Base-by-base conservation (phyloP, 768 basidiomycete genomes). In the Hericium erinaceus region DNA sequence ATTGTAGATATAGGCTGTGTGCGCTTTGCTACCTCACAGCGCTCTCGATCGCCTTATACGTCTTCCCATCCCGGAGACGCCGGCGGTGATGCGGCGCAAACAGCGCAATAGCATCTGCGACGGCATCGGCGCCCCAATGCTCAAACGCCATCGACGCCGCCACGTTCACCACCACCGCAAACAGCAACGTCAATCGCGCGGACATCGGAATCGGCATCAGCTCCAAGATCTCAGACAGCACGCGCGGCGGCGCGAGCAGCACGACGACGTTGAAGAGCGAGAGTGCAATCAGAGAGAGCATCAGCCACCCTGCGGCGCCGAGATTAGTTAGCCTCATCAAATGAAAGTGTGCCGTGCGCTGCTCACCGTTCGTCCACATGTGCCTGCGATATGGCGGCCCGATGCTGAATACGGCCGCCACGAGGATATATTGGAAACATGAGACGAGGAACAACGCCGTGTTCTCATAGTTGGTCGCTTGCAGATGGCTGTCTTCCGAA, bases 401-500 rank as follows among this genome's bases (percentile, higher is more conserved):
- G 63, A 98, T 97, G 68, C 92, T 95, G 74, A 98, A 99, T 0
- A 98, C 93, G 0, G 87, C 95, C 12, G 95, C 97, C 8, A 97
- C 91, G 52, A 98, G 76, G 66, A 98, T 92, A 70, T 99, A 99
- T 73, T 99, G 97, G 83, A 98, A 98, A 60, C 93, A 97, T 10
- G 97, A 98, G 48, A 98, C 76, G 62, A 98, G 72, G 74, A 99
- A 99, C 57, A 99, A 72, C 28, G 81, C 83, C 5, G 97, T 85
- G 69, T 99, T 98, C 70, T 98, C 97, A 65, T 81, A 95, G 68
- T 95, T 98, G 44, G 74, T 82, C 20, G 92, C 85, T 58, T 92
- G 82, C 48, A 98, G 77, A 64, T 91, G 83, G 69, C 86, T 80
- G 59, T 81, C 74, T 49, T 77, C 44, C 12, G 57, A 18, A 37